A percentile compares a stretch with the other conserved stretches of the same genome.
phyloP scores from a whole-genome alignment of 495 filamentous ascomycete genomes.

The Talaromyces trachyspermus region DNA sequence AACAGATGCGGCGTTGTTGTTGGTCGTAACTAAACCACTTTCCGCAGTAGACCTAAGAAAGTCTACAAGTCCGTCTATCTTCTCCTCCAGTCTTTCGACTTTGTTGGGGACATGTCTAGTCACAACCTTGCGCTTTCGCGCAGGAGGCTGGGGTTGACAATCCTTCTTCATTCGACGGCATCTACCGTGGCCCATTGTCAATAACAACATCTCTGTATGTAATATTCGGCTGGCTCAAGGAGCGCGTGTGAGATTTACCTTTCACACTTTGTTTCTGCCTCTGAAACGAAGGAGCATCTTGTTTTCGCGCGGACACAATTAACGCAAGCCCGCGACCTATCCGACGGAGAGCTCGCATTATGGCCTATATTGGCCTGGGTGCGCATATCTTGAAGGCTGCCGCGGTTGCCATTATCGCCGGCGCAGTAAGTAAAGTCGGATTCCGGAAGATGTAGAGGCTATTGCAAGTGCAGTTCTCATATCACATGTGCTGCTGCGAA shows the following conservation, averaged over 20 bases:
- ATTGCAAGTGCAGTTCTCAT: too few species aligned
- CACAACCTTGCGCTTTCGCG: conserved; percentile 23
- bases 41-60: conserved; percentile 26
- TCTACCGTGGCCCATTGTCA: too few species aligned
- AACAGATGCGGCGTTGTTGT: too few species aligned
- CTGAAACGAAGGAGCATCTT: neutral
- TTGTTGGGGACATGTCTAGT: conserved; percentile 18
- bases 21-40: too few species aligned
- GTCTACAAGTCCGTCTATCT: conserved; percentile 44
- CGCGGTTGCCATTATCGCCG: too few species aligned
- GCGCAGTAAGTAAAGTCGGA: too few species aligned
- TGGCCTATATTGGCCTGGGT: too few species aligned
- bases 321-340: neutral
- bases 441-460: too few species aligned
- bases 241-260: neutral
- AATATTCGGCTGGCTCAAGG: neutral
- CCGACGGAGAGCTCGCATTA: too few species aligned
- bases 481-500: too few species aligned
- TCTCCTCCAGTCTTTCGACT: conserved; percentile 40
- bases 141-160: conserved; percentile 27
- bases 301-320: conserved; percentile 1
- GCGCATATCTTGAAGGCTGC: too few species aligned
- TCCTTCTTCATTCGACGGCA: conserved; percentile 42
- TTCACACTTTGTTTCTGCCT: neutral
- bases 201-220: neutral